Conservation (phyloP, 768 basidiomycete species). For the Vishniacozyma victoriae region DNA sequence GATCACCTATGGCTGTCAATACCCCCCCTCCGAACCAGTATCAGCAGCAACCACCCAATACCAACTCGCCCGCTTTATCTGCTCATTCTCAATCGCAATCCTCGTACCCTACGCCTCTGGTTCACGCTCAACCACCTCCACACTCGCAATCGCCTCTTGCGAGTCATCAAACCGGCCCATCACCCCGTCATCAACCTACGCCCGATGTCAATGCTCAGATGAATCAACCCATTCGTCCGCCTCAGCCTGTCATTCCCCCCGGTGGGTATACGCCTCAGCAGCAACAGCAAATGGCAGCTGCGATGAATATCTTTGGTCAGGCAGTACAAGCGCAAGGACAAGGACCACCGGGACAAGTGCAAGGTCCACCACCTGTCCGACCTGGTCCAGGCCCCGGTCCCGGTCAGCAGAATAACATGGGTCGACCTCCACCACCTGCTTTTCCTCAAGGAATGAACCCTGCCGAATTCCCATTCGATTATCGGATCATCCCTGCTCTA, state of each 20-base stretch:
- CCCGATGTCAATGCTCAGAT: constrained; percentile 6
- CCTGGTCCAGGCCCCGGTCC: not conserved
- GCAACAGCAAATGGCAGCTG: constrained; percentile 27
- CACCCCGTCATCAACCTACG: constrained; percentile 20
- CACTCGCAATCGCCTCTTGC: no score
- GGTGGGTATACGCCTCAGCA: constrained; percentile 18
- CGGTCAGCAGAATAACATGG: constrained; percentile 1
- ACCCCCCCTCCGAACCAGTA: no score
- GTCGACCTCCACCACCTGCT: constrained; percentile 8
- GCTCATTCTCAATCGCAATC: not conserved
- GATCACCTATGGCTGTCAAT: constrained; percentile 9
- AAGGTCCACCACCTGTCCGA: constrained; percentile 1
- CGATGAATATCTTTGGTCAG: constrained; percentile 23
- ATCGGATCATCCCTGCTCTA: constrained; percentile 22
- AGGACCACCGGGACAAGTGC: not conserved
- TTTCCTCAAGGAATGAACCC: constrained; percentile 10
- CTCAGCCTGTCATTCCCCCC: constrained; percentile 6
- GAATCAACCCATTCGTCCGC: constrained; percentile 2
- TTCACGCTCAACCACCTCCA: constrained; percentile 20
- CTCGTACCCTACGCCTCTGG: constrained; percentile 1
- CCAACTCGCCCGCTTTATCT: not conserved
- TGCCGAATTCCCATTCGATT: constrained; percentile 44
- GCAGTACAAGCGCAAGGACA: constrained; percentile 20
- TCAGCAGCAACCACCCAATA: no score
- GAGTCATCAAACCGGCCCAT: constrained; percentile 21